Percentiles rank a stretch among this genome's conserved stretches.
Evolutionary conservation across 768 basidiomycete genomes (phyloP).

Genomic region (Mycena filopes): DNA sequence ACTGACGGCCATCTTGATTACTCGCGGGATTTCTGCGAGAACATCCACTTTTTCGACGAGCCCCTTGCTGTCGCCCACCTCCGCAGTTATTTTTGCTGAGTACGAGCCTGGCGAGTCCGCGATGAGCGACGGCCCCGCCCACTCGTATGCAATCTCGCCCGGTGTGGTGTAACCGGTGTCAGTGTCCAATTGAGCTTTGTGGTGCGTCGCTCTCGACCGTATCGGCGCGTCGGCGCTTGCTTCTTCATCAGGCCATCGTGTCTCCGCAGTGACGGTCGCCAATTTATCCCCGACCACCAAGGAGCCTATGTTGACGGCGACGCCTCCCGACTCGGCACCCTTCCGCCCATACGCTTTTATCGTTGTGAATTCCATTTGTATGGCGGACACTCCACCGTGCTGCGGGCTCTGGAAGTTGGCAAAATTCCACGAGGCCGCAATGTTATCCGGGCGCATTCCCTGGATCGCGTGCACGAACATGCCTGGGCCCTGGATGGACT

Average conservation of each 20-base stretch:
- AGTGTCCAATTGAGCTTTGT: constrained; percentile 68
- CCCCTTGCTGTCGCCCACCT: constrained; percentile 74
- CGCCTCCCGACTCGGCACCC: constrained; percentile 84
- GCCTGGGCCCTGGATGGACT: constrained; percentile 68
- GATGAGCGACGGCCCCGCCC: constrained; percentile 78
- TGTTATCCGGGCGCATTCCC: constrained; percentile 95
- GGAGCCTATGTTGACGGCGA: constrained; percentile 86
- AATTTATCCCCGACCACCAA: constrained; percentile 85
- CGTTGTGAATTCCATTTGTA: constrained; percentile 97
- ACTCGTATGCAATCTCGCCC: constrained; percentile 73
- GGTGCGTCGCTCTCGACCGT: constrained; percentile 74
- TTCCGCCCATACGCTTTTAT: constrained; percentile 80
- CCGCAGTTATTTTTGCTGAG: constrained; percentile 64
- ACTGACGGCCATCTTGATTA: constrained; percentile 91
- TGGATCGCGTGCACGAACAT: constrained; percentile 98
- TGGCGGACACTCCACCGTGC: constrained; percentile 80
- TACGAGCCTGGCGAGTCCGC: constrained; percentile 62
- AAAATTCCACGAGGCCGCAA: constrained; percentile 97
- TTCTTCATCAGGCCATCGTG: constrained; percentile 75
- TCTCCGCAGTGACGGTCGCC: constrained; percentile 81
- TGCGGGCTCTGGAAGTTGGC: constrained; percentile 85
- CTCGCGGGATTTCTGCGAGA: constrained; percentile 92
- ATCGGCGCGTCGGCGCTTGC: constrained; percentile 56
- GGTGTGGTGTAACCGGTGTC: constrained; percentile 89
- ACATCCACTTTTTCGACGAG: constrained; percentile 95